Evolutionary conservation across 1,284 basidiomycete genomes (phyloP).

Genomic region (Thecaphora frezii): DNA sequence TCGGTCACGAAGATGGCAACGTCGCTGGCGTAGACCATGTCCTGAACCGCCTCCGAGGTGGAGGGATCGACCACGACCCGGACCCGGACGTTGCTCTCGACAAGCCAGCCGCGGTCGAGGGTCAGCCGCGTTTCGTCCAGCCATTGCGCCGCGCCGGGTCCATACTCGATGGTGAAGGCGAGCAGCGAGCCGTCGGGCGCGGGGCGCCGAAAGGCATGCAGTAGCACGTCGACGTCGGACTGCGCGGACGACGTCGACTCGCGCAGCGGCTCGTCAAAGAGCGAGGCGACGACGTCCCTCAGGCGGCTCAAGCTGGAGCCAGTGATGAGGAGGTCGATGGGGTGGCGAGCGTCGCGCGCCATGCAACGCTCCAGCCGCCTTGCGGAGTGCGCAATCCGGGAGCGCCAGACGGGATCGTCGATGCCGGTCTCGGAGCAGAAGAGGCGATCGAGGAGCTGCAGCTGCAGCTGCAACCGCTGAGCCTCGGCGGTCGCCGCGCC

Average conservation of each 20-base stretch:
- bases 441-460: no score
- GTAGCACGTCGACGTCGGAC: slow-evolving; percentile 9
- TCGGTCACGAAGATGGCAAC: slow-evolving; percentile 33
- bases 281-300: slow-evolving; percentile 15
- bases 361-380: no score
- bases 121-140: slow-evolving; percentile 1
- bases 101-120: slow-evolving; percentile 36
- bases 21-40: slow-evolving; percentile 35
- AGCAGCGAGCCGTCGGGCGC: slow-evolving; percentile 2
- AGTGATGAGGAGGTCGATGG: slow-evolving; percentile 13
- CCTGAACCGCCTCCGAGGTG: slow-evolving; percentile 8
- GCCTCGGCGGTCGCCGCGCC: no score
- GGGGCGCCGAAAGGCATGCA: slow-evolving; percentile 1
- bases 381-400: no score
- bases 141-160: slow-evolving; percentile 10
- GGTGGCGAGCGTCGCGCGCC: neutral
- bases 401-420: no score
- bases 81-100: slow-evolving; percentile 20
- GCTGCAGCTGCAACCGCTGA: no score
- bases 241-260: slow-evolving; percentile 8
- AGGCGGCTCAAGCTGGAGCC: slow-evolving; percentile 27
- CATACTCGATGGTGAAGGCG: slow-evolving; percentile 16
- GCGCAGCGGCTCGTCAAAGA: slow-evolving; percentile 40
- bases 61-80: slow-evolving; percentile 22
- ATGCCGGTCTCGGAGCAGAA: no score